phyloP scores from a whole-genome alignment of 2,329 filamentous ascomycete species.

The Sporothrix luriei region DNA sequence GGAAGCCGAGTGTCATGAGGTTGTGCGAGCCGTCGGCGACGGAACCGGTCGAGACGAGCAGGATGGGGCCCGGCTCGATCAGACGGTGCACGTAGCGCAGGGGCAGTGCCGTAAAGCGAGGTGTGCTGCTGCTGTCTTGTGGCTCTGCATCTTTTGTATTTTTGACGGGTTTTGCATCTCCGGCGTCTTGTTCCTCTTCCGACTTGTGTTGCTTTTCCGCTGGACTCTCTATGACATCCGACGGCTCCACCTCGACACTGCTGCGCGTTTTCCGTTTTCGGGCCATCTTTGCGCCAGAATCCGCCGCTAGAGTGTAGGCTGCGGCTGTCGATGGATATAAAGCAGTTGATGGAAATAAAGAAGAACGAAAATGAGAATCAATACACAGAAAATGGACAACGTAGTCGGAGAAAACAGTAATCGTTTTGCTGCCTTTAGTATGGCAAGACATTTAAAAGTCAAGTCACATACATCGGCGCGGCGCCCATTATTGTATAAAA shows the following conservation, averaged over 20 bases:
- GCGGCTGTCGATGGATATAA: background rate
- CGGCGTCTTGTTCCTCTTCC: background rate
- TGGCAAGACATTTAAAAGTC: background rate
- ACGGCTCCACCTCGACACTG: background rate
- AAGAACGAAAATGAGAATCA: background rate
- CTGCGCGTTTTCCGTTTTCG: constrained; percentile 12
- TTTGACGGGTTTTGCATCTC: background rate
- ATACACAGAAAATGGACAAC: background rate
- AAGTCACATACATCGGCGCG: background rate
- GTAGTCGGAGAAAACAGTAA: background rate
- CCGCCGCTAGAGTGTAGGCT: constrained; percentile 16
- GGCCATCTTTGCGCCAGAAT: constrained; percentile 25
- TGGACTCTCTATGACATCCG: background rate
- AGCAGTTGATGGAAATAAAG: background rate
- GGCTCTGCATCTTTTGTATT: no score
- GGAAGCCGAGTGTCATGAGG: constrained; percentile 46
- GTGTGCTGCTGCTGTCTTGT: no score
- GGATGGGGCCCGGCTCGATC: constrained; percentile 44
- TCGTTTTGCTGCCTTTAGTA: background rate
- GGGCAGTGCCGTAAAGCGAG: constrained; percentile 37
- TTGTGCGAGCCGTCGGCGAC: constrained; percentile 43
- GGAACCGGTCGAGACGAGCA: constrained; percentile 43
- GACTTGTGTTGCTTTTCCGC: background rate
- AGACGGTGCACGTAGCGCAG: constrained; percentile 41
- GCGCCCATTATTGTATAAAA: background rate